A percentile compares a stretch with the other conserved stretches of the same genome.
These are phyloP conservation scores for Smittium mucronatum DNA, from an alignment of 371 early-diverging fungal species.

Conservation along the genomic window DNA sequence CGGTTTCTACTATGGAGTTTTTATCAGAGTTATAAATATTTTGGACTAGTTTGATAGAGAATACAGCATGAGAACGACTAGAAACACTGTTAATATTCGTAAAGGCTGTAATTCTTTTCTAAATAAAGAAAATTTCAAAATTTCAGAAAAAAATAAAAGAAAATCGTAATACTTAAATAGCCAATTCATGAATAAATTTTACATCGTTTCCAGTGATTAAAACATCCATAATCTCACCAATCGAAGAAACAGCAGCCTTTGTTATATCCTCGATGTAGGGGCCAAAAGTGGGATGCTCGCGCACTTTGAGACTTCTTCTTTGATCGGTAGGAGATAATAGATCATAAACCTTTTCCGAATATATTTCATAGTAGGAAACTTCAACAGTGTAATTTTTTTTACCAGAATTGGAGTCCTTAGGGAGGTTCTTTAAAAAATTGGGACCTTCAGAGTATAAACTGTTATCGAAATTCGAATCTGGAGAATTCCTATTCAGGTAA, in stretches of 20 bases:
- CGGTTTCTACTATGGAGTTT: slow-evolving; percentile 20
- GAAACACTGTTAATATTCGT: slow-evolving; percentile 97
- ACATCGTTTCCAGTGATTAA: background rate
- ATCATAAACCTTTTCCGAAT: background rate
- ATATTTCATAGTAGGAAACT: background rate
- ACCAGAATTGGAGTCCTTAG: background rate
- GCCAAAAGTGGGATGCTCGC: slow-evolving; percentile 65
- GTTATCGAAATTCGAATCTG: background rate
- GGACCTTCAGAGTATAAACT: background rate
- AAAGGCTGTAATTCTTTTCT: slow-evolving; percentile 72
- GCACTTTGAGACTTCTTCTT: slow-evolving; percentile 42
- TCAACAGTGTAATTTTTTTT: background rate
- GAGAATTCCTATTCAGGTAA: background rate
- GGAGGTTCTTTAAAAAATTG: background rate
- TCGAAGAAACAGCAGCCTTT: slow-evolving; percentile 41
- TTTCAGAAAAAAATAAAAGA: background rate
- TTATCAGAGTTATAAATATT: slow-evolving; percentile 80
- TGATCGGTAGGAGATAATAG: background rate
- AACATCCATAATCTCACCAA: slow-evolving; percentile 22
- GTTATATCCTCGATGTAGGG: slow-evolving; percentile 75
- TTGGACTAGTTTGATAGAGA: slow-evolving; percentile 83
- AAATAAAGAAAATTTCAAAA: background rate
- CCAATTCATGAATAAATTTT: too few relatives aligned
- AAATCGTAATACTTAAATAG: background rate
- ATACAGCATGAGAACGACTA: slow-evolving; percentile 94